Percentiles rank a stretch among this genome's conserved stretches.
Evolutionary conservation across 75 land plant genomes (phyloP).

Genomic region (Cunninghamia lanceolata): DNA sequence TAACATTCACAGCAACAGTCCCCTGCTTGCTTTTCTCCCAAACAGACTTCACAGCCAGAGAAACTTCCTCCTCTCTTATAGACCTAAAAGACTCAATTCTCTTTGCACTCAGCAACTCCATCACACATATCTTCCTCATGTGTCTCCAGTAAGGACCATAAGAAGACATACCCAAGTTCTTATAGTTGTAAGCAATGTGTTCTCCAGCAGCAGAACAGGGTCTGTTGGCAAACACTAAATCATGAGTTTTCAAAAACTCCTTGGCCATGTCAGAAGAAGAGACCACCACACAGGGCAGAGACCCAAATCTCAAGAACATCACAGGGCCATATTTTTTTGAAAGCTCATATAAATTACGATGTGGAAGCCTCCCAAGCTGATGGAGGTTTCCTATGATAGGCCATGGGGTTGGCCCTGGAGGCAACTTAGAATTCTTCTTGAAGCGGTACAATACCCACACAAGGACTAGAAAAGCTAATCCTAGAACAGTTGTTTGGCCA

Average conservation of each 20-base stretch:
- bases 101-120: neutral
- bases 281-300: conserved; percentile 6
- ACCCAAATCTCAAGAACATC: conserved; percentile 13
- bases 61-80: neutral
- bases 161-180: neutral
- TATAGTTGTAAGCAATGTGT: neutral
- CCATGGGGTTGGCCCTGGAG: conserved; percentile 2
- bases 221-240: conserved; percentile 3
- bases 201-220: neutral
- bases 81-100: neutral
- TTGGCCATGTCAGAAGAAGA: conserved; percentile 3
- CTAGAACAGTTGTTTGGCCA: neutral
- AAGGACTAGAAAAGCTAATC: neutral
- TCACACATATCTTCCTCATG: neutral
- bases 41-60: neutral
- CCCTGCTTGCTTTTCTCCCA: conserved; percentile 7
- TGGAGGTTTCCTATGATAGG: conserved; percentile 17
- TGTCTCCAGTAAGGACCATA: neutral
- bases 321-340: conserved; percentile 11
- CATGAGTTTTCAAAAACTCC: conserved; percentile 7
- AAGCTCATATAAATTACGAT: neutral
- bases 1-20: conserved; percentile 17
- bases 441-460: neutral
- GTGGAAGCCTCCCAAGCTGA: conserved; percentile 8
- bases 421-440: conserved; percentile 1